phyloP scores from a whole-genome alignment of 1,284 basidiomycete genomes.

The Rhodotorula sp. region DNA sequence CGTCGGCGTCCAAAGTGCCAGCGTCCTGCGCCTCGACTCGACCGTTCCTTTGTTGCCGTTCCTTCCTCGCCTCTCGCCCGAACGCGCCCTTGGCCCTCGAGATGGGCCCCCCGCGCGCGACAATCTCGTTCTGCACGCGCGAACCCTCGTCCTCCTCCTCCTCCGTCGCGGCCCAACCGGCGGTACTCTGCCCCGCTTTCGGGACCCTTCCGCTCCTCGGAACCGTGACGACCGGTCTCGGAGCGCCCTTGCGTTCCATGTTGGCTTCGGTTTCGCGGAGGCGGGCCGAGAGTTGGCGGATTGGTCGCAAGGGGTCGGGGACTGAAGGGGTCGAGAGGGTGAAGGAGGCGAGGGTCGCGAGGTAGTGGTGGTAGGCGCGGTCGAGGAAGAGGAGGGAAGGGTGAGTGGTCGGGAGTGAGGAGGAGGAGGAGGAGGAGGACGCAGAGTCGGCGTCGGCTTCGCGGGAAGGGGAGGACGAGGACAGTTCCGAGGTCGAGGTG shows the following conservation, averaged over 20 bases:
- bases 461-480: background rate
- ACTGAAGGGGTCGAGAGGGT: constrained; percentile 14
- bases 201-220: constrained; percentile 19
- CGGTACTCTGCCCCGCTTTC: constrained; percentile 26
- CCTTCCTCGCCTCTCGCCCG: constrained; percentile 4
- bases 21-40: background rate
- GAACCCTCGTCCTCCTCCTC: background rate
- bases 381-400: constrained; percentile 38
- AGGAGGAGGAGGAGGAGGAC: background rate
- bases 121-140: background rate
- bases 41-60: background rate
- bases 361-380: constrained; percentile 42
- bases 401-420: background rate
- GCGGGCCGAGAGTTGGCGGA: constrained; percentile 33
- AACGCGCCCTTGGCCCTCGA: constrained; percentile 22
- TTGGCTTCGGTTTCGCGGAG: constrained; percentile 10
- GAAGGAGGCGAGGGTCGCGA: constrained; percentile 33
- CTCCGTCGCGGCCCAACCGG: constrained; percentile 14
- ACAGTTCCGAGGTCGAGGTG: background rate
- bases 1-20: background rate
- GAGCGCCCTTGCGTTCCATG: constrained; percentile 26
- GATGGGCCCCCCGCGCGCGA: constrained; percentile 25
- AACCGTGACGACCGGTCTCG: constrained; percentile 30
- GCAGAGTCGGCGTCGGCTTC: background rate
- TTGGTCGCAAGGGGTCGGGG: constrained; percentile 17